phyloP scores from a whole-genome alignment of 2,329 filamentous ascomycete genomes.

The Trichoderma brevicompactum region DNA sequence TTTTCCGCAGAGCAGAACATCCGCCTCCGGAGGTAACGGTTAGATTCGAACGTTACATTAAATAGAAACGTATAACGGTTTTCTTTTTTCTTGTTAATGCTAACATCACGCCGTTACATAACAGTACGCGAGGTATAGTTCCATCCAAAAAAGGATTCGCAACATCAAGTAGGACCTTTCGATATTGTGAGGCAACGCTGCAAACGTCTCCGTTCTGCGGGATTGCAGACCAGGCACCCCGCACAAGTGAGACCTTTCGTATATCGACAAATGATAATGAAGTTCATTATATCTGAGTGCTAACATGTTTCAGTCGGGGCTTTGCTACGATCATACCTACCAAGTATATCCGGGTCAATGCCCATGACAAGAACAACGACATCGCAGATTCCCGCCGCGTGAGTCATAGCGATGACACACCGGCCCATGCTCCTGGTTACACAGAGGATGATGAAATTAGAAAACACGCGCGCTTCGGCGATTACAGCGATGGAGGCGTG shows the following conservation, averaged over 20 bases:
- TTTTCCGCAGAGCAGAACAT: neutral
- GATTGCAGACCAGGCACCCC: neutral
- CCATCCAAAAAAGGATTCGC: neutral
- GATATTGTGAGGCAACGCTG: neutral
- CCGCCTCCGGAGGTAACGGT: neutral
- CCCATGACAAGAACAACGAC: neutral
- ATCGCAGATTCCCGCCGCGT: neutral
- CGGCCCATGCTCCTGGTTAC: neutral
- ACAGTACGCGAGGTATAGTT: neutral
- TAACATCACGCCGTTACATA: neutral
- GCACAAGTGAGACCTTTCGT: slow-evolving; percentile 13
- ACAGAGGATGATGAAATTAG: neutral
- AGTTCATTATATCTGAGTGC: neutral
- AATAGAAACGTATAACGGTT: neutral
- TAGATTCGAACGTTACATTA: neutral
- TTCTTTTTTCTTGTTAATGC: neutral
- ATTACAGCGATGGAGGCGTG: neutral
- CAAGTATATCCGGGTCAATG: neutral
- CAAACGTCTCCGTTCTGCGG: neutral
- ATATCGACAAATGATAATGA: slow-evolving; percentile 1
- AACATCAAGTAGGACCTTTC: neutral
- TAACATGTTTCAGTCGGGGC: slow-evolving; percentile 9
- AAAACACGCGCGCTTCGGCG: neutral
- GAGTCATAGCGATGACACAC: neutral
- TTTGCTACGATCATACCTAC: neutral